Conservation (phyloP, 352 stramenopile genomes). For the Phytophthora sansomeana region DNA sequence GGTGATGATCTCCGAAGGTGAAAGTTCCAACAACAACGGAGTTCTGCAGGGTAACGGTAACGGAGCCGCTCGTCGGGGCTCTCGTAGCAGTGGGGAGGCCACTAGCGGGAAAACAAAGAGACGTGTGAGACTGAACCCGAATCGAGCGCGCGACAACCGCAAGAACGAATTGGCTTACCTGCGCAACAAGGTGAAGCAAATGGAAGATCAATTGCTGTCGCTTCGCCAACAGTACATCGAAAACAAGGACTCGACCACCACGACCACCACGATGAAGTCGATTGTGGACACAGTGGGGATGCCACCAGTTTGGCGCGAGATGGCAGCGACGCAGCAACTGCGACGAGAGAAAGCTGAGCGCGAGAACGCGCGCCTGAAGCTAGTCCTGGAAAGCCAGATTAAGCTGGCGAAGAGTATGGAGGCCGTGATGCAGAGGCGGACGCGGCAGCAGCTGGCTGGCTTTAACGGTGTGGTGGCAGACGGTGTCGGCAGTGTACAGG, state of each 20-base stretch:
- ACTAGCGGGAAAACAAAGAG: conserved; percentile 34
- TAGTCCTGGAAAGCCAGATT: conserved; percentile 54
- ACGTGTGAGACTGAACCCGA: conserved; percentile 42
- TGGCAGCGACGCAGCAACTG: conserved; percentile 40
- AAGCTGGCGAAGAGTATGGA: conserved; percentile 61
- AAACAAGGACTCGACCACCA: conserved; percentile 25
- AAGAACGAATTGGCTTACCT: conserved; percentile 52
- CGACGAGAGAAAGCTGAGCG: conserved; percentile 46
- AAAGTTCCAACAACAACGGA: neutral
- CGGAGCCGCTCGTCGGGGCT: neutral
- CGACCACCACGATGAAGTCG: conserved; percentile 3
- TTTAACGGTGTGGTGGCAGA: conserved; percentile 40
- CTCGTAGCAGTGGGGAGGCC: neutral
- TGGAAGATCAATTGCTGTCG: conserved; percentile 42
- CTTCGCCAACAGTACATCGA: conserved; percentile 39
- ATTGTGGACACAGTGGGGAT: conserved; percentile 23
- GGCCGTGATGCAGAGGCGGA: conserved; percentile 44
- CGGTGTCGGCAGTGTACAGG: conserved; percentile 11
- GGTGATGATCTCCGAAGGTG: neutral
- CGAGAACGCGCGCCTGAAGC: conserved; percentile 59
- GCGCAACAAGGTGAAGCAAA: conserved; percentile 54
- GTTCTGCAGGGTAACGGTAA: neutral
- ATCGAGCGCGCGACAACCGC: conserved; percentile 47
- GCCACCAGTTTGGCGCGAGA: conserved; percentile 45
- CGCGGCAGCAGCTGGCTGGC: conserved; percentile 38